Evolutionary conservation across 306 rosid genomes (phyloP), one percentile per base, ranked within the genome.

Genomic region (Parietaria judaica): DNA sequence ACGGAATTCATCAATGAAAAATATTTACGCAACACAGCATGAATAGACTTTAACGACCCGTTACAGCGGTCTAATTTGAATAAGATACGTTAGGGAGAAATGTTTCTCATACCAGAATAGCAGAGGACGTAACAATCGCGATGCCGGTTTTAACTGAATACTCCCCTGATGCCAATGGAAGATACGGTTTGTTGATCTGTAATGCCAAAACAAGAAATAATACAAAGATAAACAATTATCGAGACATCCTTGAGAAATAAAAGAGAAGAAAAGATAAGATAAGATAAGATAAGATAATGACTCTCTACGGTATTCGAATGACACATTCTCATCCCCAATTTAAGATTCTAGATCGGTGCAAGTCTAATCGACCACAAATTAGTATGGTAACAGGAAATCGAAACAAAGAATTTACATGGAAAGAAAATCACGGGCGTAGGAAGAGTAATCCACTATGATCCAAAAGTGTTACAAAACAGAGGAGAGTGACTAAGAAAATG

Each of bases 101-200:
- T 66, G 35, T 38, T 36, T 58, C 15, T 7, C 49, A 67, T 81
- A 91, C 98, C 98, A 91, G 69, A 82, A 91, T 36, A 43, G 80
- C 69, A 70, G 81, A 86, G 15, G 96, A 80, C 44, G 79, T 61
- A 66, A 92, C 87, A 77, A 88, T 84, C 53, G 60, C 47, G 58
- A 70, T 74, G 72, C 99, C 96, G n/a, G 86, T 84, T 73, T 66
- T 68, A 71, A 80, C 54, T 69, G 99, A 88, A 78, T 80, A 92
- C 68, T 92, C 99, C 62, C 99, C 99, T 1, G 99, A 92, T 70
- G 96, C 99, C 74, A 92, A 72, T 51, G 99, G 99, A 78, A 92
- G 99, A 84, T 92, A 84, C 54, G 95, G 95, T 81, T 92, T 92
- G 85, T 92, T 92, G 67, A 92, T 83, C 99, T 92, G 88, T 76